A percentile compares a stretch with the other conserved stretches of the same genome.
These are phyloP conservation scores for Nicotiana knightiana DNA, from an alignment of 257 asterid genomes.

Conservation along the genomic window DNA sequence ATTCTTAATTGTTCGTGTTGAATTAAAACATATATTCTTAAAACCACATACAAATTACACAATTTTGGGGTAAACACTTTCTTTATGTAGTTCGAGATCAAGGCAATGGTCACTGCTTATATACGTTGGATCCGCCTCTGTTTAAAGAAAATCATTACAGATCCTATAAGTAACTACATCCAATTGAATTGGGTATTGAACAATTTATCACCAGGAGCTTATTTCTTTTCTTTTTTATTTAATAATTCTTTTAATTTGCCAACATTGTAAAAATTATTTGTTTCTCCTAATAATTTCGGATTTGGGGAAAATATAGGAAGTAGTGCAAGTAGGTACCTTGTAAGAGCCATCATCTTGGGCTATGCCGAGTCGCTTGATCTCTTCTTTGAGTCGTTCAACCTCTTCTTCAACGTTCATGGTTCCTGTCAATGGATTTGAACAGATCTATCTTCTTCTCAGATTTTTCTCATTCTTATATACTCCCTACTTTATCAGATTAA, in stretches of 20 bases:
- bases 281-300: no score
- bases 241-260: neutral
- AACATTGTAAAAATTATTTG: neutral
- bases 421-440: neutral
- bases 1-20: no score
- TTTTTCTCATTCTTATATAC: neutral
- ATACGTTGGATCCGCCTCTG: neutral
- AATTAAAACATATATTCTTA: no score
- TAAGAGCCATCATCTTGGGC: conserved; percentile 80
- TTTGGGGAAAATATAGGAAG: neutral
- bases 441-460: neutral
- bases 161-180: neutral
- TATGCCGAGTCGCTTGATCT: conserved; percentile 79
- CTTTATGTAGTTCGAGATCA: neutral
- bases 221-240: neutral
- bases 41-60: no score
- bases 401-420: conserved; percentile 94
- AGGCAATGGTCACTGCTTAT: neutral
- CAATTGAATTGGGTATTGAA: neutral
- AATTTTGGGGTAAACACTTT: neutral
- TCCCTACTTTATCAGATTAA: neutral
- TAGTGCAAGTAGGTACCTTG: conserved; percentile 42
- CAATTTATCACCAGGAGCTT: neutral
- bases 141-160: neutral
- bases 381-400: conserved; percentile 69